Conservation (phyloP, 1,284 basidiomycete genomes). For the Chiua sp. region DNA sequence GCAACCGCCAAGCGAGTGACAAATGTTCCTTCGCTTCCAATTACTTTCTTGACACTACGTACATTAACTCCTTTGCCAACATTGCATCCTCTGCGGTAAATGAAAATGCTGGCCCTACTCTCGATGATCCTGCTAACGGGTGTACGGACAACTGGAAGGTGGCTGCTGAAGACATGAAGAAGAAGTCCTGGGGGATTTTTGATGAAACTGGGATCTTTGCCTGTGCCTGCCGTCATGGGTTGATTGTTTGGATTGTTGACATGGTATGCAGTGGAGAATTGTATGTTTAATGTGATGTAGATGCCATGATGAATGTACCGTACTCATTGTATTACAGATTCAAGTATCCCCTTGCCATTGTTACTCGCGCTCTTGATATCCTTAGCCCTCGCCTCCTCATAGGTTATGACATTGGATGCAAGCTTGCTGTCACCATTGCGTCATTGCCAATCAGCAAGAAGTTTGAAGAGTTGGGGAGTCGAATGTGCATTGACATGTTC, state of each 20-base stretch:
- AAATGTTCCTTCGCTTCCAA: background rate
- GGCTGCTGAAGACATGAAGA: background rate
- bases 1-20: background rate
- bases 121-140: too few relatives aligned
- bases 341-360: background rate
- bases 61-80: background rate
- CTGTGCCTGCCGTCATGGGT: background rate
- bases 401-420: too few relatives aligned
- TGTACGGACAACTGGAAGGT: background rate
- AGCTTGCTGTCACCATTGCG: background rate
- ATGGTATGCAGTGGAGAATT: background rate
- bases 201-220: background rate
- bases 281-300: background rate
- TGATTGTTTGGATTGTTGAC: background rate
- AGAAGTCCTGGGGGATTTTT: background rate
- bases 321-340: background rate
- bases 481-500: background rate
- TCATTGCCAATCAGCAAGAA: background rate
- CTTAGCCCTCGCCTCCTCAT: too few relatives aligned
- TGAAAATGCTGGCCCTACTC: too few relatives aligned
- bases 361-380: too few relatives aligned
- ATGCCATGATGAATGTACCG: background rate
- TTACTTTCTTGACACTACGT: background rate
- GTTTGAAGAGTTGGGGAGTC: background rate
- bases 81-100: background rate